phyloP scores from a whole-genome alignment of 2,329 filamentous ascomycete genomes.

The Colletotrichum ledebouriae region DNA sequence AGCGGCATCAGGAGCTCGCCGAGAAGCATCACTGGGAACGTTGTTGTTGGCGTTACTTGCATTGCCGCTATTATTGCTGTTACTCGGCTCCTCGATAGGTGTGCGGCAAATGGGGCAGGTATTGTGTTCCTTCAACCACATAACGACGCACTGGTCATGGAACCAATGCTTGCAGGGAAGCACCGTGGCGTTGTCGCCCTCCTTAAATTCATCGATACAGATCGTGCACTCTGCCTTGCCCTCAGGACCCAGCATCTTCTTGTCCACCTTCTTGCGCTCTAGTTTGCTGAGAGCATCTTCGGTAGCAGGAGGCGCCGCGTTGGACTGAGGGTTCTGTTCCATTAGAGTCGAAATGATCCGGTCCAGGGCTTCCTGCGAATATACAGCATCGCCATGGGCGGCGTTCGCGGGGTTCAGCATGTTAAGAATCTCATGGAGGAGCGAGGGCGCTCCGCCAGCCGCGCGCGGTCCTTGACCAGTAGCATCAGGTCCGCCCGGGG shows the following conservation, averaged over 20 bases:
- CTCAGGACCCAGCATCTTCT: conserved; percentile 75
- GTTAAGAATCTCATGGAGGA: conserved; percentile 67
- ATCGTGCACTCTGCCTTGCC: conserved; percentile 90
- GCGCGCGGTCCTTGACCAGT: conserved; percentile 34
- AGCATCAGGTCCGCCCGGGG: conserved; percentile 43
- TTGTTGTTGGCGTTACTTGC: conserved; percentile 28
- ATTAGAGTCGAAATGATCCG: conserved; percentile 89
- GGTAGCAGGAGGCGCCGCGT: conserved; percentile 85
- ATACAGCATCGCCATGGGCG: conserved; percentile 83
- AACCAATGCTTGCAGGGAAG: conserved; percentile 96
- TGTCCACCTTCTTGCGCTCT: conserved; percentile 77
- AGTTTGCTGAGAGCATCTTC: conserved; percentile 80
- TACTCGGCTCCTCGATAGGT: conserved; percentile 61
- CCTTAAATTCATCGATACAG: conserved; percentile 87
- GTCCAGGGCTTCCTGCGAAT: conserved; percentile 91
- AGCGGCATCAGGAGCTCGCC: neutral
- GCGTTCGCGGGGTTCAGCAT: conserved; percentile 67
- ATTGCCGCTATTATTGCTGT: conserved; percentile 39
- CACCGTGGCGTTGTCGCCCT: conserved; percentile 80
- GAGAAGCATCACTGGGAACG: conserved; percentile 25
- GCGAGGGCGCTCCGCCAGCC: conserved; percentile 44
- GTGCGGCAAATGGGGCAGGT: conserved; percentile 88
- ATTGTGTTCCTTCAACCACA: conserved; percentile 92
- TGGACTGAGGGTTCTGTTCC: conserved; percentile 82
- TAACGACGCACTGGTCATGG: conserved; percentile 82